A percentile compares a stretch with the other conserved stretches of the same genome.
Evolutionary conservation across 2,329 filamentous ascomycete genomes (phyloP).

Genomic region (Pezicula neosporulosa): DNA sequence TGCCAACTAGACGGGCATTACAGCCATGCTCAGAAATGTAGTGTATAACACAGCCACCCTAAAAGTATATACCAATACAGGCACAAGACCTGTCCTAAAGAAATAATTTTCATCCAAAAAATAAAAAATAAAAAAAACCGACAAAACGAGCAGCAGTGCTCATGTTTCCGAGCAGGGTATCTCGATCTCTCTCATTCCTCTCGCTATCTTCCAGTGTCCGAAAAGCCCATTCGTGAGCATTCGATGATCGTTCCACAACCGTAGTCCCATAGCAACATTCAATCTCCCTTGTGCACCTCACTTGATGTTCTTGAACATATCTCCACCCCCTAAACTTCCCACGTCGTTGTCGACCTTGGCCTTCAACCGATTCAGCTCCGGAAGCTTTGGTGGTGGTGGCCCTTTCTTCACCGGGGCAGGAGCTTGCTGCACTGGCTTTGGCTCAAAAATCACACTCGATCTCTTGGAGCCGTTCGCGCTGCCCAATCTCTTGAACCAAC

Average conservation of each 20-base stretch:
- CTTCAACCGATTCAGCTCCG: slow-evolving; percentile 28
- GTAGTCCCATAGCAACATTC: slow-evolving; percentile 17
- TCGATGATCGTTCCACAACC: slow-evolving; percentile 14
- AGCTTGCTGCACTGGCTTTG: background rate
- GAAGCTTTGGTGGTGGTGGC: slow-evolving; percentile 29
- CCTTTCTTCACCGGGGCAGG: slow-evolving; percentile 14
- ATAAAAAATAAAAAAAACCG: slow-evolving; percentile 11
- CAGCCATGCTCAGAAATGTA: slow-evolving; percentile 12
- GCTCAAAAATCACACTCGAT: slow-evolving; percentile 23
- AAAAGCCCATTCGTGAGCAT: slow-evolving; percentile 14
- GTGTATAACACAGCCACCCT: slow-evolving; percentile 5
- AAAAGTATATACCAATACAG: slow-evolving; percentile 9
- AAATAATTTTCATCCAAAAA: slow-evolving; percentile 5
- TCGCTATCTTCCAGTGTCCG: slow-evolving; percentile 2
- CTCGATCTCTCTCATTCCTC: slow-evolving; percentile 10
- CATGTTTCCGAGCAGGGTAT: slow-evolving; percentile 23
- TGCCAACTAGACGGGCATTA: slow-evolving; percentile 18
- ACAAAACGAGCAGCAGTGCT: slow-evolving; percentile 15
- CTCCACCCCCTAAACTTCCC: slow-evolving; percentile 26
- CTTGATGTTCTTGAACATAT: slow-evolving; percentile 33
- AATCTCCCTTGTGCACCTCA: slow-evolving; percentile 11
- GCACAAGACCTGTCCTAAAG: background rate
- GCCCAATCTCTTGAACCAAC: slow-evolving; percentile 27
- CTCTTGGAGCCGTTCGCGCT: slow-evolving; percentile 12
- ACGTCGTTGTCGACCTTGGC: slow-evolving; percentile 25